These are phyloP conservation scores for Spathaspora girioi DNA, from an alignment of 805 yeast genomes.

Conservation along the genomic window DNA sequence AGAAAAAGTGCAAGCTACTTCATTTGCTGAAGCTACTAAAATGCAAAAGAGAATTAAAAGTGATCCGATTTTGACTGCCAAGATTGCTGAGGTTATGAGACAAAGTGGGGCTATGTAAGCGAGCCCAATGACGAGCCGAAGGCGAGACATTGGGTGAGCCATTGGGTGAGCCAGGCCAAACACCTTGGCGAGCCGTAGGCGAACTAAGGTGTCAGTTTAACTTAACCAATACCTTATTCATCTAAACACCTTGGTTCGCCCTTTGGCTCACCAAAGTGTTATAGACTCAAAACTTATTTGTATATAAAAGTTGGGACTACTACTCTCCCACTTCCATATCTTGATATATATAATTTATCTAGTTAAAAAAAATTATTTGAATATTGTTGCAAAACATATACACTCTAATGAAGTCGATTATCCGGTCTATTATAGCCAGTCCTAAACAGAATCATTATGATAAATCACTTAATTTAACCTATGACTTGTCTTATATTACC, in stretches of 20 bases:
- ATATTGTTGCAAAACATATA: background rate
- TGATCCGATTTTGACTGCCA: constrained; percentile 62
- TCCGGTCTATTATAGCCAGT: constrained; percentile 13
- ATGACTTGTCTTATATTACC: constrained; percentile 69
- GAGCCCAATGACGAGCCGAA: background rate
- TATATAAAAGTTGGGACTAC: background rate
- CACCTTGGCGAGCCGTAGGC: no score
- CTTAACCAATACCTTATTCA: no score
- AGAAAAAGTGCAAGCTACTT: constrained; percentile 86
- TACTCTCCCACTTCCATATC: background rate
- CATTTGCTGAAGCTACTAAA: constrained; percentile 89
- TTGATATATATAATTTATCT: background rate
- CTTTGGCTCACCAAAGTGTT: no score
- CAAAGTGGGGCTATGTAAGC: constrained; percentile 15
- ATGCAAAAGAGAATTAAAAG: constrained; percentile 76
- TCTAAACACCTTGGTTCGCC: no score
- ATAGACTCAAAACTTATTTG: no score
- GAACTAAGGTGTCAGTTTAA: no score
- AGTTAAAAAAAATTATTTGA: background rate
- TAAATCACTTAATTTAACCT: constrained; percentile 7
- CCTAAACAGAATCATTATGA: constrained; percentile 9
- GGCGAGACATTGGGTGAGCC: no score
- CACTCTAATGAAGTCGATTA: constrained; percentile 9
- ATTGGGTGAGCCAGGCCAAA: no score
- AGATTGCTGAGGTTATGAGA: constrained; percentile 58